These are phyloP conservation scores for Nitzschia palea DNA, from an alignment of 108 stramenopile genomes.

Conservation along the genomic window DNA sequence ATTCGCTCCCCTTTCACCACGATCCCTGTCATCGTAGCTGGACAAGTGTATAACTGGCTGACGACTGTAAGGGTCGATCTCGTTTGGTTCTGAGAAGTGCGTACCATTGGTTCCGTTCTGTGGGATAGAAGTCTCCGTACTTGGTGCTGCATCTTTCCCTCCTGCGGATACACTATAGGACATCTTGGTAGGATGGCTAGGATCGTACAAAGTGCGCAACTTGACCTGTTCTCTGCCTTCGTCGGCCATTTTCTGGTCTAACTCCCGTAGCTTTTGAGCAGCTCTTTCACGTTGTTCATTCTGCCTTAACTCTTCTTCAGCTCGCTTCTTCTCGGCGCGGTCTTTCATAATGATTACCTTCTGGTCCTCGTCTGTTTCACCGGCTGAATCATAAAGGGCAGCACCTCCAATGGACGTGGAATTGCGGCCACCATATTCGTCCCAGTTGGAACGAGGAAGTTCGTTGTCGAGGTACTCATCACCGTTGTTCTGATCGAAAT, in stretches of 20 bases:
- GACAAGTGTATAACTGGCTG: constrained; percentile 64
- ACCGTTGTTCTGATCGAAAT: neutral
- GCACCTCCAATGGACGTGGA: constrained; percentile 5
- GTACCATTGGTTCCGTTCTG: constrained; percentile 2
- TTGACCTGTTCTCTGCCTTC: neutral
- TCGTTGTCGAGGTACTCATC: neutral
- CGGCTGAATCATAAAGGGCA: neutral
- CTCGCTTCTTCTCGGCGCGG: constrained; percentile 50
- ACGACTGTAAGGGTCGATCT: neutral
- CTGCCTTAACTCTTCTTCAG: constrained; percentile 59
- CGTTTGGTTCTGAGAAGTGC: neutral
- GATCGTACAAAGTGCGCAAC: constrained; percentile 53
- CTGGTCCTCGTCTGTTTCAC: constrained; percentile 24
- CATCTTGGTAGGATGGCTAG: constrained; percentile 39
- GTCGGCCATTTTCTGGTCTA: constrained; percentile 62
- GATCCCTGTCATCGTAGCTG: constrained; percentile 72
- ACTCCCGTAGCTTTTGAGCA: constrained; percentile 50
- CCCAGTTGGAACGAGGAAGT: constrained; percentile 35
- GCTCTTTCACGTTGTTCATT: constrained; percentile 49
- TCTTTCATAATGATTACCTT: constrained; percentile 59
- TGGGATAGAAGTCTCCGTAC: neutral
- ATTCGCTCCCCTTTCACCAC: constrained; percentile 51
- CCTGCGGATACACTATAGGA: constrained; percentile 43
- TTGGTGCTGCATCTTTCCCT: constrained; percentile 14
- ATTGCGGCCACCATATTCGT: constrained; percentile 54